These are phyloP conservation scores for Lenzites betulinus DNA, from an alignment of 768 basidiomycete genomes.

Conservation along the genomic window DNA sequence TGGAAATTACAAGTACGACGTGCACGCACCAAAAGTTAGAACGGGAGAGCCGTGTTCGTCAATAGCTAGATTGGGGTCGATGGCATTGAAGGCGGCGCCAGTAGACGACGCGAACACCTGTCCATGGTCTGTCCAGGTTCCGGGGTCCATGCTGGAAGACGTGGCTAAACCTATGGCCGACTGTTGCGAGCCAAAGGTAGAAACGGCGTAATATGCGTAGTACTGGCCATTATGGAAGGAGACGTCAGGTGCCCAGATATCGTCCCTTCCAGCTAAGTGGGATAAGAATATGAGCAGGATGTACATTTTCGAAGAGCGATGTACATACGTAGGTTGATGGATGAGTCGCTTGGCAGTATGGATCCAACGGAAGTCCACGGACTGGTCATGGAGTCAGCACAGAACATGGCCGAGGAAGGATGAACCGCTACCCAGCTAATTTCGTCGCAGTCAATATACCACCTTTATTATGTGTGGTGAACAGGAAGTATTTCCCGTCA, in stretches of 20 bases:
- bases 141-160: conserved; percentile 27
- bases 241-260: conserved; percentile 32
- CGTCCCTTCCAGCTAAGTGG: conserved; percentile 17
- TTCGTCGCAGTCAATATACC: conserved; percentile 22
- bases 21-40: conserved; percentile 23
- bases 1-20: neutral
- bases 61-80: conserved; percentile 23
- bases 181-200: conserved; percentile 28
- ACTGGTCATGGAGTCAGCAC: neutral
- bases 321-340: conserved; percentile 18
- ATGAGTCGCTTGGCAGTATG: conserved; percentile 20
- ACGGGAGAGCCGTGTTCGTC: conserved; percentile 19
- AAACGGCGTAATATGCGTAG: conserved; percentile 28
- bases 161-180: conserved; percentile 30
- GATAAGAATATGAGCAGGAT: neutral
- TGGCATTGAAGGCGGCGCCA: conserved; percentile 25
- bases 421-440: conserved; percentile 18
- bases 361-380: conserved; percentile 27
- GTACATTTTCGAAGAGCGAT: too few relatives aligned
- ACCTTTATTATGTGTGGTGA: conserved; percentile 19
- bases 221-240: conserved; percentile 26
- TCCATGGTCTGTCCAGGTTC: conserved; percentile 30
- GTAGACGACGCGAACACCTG: conserved; percentile 21
- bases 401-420: neutral
- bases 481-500: conserved; percentile 26